Evolutionary conservation across 2,329 filamentous ascomycete genomes (phyloP), one percentile per base, ranked within the genome.

Genomic region (Penicillium palitans): DNA sequence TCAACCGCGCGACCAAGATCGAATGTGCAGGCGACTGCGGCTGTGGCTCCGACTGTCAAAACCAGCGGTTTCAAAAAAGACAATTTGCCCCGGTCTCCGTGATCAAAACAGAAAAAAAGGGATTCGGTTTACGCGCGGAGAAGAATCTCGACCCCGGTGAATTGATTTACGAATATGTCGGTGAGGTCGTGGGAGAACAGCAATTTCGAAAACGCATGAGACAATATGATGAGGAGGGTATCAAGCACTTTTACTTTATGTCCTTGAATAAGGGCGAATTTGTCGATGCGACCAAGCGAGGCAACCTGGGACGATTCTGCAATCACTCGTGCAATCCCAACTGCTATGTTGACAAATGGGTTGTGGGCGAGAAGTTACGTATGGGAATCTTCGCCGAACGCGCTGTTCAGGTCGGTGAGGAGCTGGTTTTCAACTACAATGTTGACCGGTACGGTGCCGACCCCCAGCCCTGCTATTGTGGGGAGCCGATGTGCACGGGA

Each of bases 211-310:
- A 87, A 58, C 91, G 95, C 61, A 97, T 96, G 87, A 80, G 91
- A 40, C 90, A 96, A 70, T 99, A 99, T 76, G 92, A 97, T 72
- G 85, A 95, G 48, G 91, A 98, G 74, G 93, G 93, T 61, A 97
- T 99, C 82, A 96, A 96, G 76, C 95, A 99, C 77, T 99, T 99
- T 76, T 99, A 99, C 78, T 99, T 99, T 80, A 99, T 99, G 95
- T 98, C 95, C 29, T 87, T 99, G 61, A 96, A 87, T 72, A 96
- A 96, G 75, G 90, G 88, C 70, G 95, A 98, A 75, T 99, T 98
- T 72, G 92, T 99, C 59, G 95, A 99, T 77, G 95, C 95, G 24
- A 99, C 95, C 10, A 96, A 95, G 73, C 96, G 91, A 74, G 95
- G 95, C 51, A 98, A 98, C 67, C 84, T 99, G 6, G 95, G 93